Evolutionary conservation across 176 grass and related monocot genomes (phyloP), one percentile per base, ranked within the genome.

Genomic region (Ampelocalamus luodianensis): DNA sequence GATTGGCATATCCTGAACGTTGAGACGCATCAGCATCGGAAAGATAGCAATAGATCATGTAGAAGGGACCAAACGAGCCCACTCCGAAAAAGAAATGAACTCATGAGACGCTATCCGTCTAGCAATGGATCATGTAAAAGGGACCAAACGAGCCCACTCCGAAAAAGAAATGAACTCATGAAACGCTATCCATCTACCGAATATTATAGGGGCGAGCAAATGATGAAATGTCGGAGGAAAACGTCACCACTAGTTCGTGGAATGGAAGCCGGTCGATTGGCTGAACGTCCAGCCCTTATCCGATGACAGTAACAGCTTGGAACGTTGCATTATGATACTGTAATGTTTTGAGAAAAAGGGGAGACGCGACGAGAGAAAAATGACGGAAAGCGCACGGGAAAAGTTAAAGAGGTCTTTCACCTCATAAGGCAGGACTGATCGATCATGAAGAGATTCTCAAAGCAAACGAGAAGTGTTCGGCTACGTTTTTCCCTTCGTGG

Each of bases 351-450:
- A 73, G 20, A 3, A 72, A 67, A 49, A 37, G 10, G 74, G 20
- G 29, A 24, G 39, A 60, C 3, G 68, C 65, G 43, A 39, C 20
- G 22, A 37, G 14, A 76, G 46, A 76, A 27, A 34, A 55, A 20
- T 15, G 64, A 55, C 1, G 18, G 72, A 36, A 23, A 29, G 49
- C 56, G 38, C 20, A 56, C 45, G 7, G 27, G 46, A 68, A 48
- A 81, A 71, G 77, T 71, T 85, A 85, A n/a, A 54, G 76, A 61
- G n/a, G 3, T 81, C 55, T 38, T 68, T 40, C 40, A 49, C 66
- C 55, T 23, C 5, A 8, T 72, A 13, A 20, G 67, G 4, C 38
- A 72, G 7, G 51, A 27, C 43, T 59, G 70, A 60, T 27, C 11
- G 51, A 70, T 18, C 50, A 51, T 37, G 27, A 0, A 24, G 20